These are phyloP conservation scores for Aspergillus uvarum DNA, from an alignment of 2,329 filamentous ascomycete species.

Conservation along the genomic window DNA sequence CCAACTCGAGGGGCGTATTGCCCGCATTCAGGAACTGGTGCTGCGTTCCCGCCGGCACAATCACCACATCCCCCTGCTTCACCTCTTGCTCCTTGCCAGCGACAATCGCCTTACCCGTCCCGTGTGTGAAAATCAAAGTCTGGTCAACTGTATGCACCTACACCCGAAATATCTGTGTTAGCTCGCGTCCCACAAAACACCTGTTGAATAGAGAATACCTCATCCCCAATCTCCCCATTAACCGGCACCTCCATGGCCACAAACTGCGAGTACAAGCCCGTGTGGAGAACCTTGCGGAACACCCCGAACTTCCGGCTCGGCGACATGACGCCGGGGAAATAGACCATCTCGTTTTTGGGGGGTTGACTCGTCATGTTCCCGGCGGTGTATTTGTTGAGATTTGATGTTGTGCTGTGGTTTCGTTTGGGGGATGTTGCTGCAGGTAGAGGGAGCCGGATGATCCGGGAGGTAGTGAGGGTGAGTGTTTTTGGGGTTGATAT, in stretches of 20 bases:
- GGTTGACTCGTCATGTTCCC: conserved; percentile 31
- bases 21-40: conserved; percentile 66
- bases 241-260: conserved; percentile 66
- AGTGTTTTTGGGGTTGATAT: neutral
- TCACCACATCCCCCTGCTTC: conserved; percentile 57
- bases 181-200: too few species aligned
- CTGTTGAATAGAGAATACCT: conserved; percentile 42
- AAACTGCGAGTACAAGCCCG: conserved; percentile 62
- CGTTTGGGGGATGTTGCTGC: neutral
- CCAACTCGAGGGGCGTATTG: conserved; percentile 58
- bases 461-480: neutral
- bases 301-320: conserved; percentile 60
- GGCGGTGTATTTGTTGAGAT: neutral
- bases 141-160: conserved; percentile 61
- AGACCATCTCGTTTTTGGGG: conserved; percentile 58
- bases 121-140: conserved; percentile 63
- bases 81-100: conserved; percentile 58
- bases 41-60: conserved; percentile 65
- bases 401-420: neutral
- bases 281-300: conserved; percentile 63
- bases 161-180: neutral
- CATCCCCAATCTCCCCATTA: conserved; percentile 65
- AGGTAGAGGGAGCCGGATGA: neutral
- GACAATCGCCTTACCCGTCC: conserved; percentile 58
- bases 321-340: conserved; percentile 57